Base-by-base conservation (phyloP, 1,284 basidiomycete species). In the Irpex sp. region DNA sequence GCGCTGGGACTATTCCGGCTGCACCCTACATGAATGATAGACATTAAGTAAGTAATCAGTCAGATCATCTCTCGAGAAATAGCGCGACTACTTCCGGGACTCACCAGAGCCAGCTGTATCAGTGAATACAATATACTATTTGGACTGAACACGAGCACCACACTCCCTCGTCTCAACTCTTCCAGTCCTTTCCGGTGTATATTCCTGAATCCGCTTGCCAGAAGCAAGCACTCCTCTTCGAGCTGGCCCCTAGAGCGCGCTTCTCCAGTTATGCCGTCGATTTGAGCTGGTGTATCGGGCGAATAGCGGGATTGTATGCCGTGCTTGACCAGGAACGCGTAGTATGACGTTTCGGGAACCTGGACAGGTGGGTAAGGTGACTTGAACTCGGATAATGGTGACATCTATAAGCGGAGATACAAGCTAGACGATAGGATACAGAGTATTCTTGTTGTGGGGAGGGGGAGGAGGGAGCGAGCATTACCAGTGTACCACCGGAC, bases 91-190 rank as follows among this genome's bases (percentile, higher is more conserved):
- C 32, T 38, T 38, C 32, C 32, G 32, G 6, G 32, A 58, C 69
- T 27, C 49, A 77, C 75, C 38, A 75, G 75, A 0, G 81, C 86
- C 13, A 83, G 79, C 56, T 84, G 75, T 3, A 82, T 79, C 49
- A 84, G 73, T 0, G 86, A 82, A 79, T 83, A 89, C 44, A 83
- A 80, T 20, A 87, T 65, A 20, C 79, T 80, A 76, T 88, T 89
- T 49, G 81, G 82, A 56, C 78, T 79, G 72, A 82, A 81, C 4
- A 83, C 71, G 68, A 82, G 73, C 6, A 80, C 77, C 2, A 78
- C 87, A 56, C 86, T 83, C 1, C 87, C 85, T 7, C 82, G 78
- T 66, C 77, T 81, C 70, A 72, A 45, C 38, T 71, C 70, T 4
- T 70, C 65, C 66, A 59, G 65, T n/a, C 72, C 20, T 75, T 72